Evolutionary conservation across 2,329 filamentous ascomycete genomes (phyloP).

Genomic region (Sarocladium oryzae): DNA sequence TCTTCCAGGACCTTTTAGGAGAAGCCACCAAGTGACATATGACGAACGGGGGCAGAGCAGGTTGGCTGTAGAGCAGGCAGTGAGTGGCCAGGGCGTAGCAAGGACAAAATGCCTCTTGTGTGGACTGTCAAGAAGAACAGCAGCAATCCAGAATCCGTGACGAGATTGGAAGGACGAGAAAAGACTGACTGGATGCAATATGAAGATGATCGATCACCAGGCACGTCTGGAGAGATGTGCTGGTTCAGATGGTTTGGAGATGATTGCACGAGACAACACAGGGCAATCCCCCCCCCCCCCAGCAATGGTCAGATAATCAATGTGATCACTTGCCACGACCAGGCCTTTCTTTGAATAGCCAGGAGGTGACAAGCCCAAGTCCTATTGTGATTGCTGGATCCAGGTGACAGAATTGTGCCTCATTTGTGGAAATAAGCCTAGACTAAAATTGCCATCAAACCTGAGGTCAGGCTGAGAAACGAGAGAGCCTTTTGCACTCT

Average conservation of each 20-base stretch:
- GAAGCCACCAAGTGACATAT: conserved; percentile 9
- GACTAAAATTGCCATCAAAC: neutral
- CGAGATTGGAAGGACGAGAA: too few species aligned
- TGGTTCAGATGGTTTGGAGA: neutral
- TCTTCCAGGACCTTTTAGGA: neutral
- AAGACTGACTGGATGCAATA: too few species aligned
- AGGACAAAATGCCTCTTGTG: too few species aligned
- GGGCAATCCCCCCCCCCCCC: too few species aligned
- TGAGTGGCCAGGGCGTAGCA: too few species aligned
- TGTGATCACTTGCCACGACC: neutral
- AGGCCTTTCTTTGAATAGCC: neutral
- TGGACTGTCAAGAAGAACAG: too few species aligned
- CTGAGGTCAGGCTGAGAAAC: neutral
- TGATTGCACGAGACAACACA: neutral
- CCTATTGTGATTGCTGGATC: neutral
- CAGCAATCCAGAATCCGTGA: too few species aligned
- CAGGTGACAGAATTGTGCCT: conserved; percentile 2
- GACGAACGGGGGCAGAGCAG: neutral
- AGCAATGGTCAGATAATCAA: neutral
- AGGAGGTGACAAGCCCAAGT: neutral
- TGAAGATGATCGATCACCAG: too few species aligned
- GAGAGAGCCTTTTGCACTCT: neutral
- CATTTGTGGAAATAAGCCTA: neutral
- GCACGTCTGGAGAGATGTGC: too few species aligned
- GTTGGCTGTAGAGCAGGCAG: too few species aligned